phyloP scores from a whole-genome alignment of 352 stramenopile genomes.

The Blastocystis sp. region DNA sequence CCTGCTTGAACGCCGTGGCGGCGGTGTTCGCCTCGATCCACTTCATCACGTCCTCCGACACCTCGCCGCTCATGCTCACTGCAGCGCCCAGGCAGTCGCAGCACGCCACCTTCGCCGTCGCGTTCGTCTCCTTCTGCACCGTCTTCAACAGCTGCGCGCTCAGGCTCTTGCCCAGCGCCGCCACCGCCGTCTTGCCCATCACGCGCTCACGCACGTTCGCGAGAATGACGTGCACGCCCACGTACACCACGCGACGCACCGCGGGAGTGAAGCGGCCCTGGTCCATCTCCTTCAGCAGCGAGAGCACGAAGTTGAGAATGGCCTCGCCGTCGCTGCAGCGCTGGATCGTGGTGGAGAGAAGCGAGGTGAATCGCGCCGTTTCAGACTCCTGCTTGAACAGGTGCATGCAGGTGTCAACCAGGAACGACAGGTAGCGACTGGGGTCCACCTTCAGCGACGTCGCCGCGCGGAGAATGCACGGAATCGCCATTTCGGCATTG shows the following conservation, averaged over 20 bases:
- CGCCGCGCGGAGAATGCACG: slow-evolving; percentile 3
- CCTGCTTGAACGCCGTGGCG: neutral
- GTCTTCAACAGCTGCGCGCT: neutral
- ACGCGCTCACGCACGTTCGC: slow-evolving; percentile 11
- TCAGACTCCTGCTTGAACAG: slow-evolving; percentile 57
- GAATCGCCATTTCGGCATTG: slow-evolving; percentile 44
- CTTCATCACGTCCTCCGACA: neutral
- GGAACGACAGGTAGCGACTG: slow-evolving; percentile 33
- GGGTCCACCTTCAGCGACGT: slow-evolving; percentile 18
- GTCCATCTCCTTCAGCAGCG: slow-evolving; percentile 57
- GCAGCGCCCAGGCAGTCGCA: slow-evolving; percentile 10
- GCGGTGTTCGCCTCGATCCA: neutral
- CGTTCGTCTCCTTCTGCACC: slow-evolving; percentile 44
- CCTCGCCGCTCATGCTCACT: neutral
- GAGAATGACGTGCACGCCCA: slow-evolving; percentile 8
- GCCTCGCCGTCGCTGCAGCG: slow-evolving; percentile 60
- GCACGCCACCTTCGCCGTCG: neutral
- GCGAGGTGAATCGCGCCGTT: neutral
- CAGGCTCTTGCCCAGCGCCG: neutral
- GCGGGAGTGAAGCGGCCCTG: neutral
- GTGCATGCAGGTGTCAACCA: slow-evolving; percentile 54
- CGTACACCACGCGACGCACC: slow-evolving; percentile 21
- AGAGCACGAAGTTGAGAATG: neutral
- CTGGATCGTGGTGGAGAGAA: neutral
- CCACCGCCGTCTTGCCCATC: slow-evolving; percentile 9